phyloP scores from a whole-genome alignment of 164 flowering plant species.

The Sedum album region DNA sequence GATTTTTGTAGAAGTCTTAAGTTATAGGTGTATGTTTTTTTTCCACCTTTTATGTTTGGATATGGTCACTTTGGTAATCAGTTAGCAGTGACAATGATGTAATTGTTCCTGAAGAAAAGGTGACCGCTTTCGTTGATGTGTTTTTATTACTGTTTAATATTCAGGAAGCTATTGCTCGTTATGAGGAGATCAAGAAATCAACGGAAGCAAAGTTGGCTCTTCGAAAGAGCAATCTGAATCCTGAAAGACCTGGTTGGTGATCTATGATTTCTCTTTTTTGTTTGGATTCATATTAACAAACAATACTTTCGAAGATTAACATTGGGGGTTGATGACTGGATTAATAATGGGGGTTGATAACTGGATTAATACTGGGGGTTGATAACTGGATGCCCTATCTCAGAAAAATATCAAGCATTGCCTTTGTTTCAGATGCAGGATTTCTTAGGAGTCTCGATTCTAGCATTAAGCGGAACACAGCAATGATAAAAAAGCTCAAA shows the following conservation, averaged over 20 bases:
- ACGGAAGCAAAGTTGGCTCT: conserved; percentile 75
- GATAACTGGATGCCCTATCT: background rate
- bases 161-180: conserved; percentile 76
- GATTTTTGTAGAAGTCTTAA: background rate
- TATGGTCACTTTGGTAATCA: background rate
- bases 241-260: conserved; percentile 81
- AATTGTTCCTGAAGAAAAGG: background rate
- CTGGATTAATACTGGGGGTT: background rate
- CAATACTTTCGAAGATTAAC: too few species aligned
- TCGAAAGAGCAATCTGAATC: conserved; percentile 72
- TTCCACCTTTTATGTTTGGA: background rate
- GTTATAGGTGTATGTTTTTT: background rate
- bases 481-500: conserved; percentile 89
- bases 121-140: background rate
- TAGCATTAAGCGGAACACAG: conserved; percentile 91
- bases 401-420: background rate
- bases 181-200: conserved; percentile 77
- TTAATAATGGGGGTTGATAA: background rate
- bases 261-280: background rate
- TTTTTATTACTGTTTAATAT: background rate
- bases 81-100: background rate
- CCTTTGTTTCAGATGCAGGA: conserved; percentile 49
- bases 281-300: background rate
- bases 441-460: conserved; percentile 89
- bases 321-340: too few species aligned